These are phyloP conservation scores for Aureobasidium pullulans DNA, from an alignment of 2,329 filamentous ascomycete species.

Conservation along the genomic window DNA sequence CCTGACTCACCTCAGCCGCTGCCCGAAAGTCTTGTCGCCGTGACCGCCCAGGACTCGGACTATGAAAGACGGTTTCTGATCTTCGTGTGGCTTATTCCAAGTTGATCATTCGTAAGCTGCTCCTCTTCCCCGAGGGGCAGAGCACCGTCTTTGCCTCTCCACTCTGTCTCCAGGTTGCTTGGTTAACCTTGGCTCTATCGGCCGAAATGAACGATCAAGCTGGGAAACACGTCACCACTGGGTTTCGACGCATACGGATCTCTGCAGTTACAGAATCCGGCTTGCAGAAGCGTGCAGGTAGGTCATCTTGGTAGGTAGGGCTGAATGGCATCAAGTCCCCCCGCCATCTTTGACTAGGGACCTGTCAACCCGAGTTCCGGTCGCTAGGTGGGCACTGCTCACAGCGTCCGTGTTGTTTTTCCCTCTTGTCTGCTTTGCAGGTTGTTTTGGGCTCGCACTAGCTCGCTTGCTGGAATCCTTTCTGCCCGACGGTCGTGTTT, in stretches of 20 bases:
- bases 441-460: slow-evolving; percentile 7
- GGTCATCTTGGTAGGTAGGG: background rate
- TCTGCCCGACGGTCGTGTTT: slow-evolving; percentile 4
- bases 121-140: background rate
- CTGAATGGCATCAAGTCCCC: background rate
- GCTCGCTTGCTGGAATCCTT: background rate
- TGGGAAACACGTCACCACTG: background rate
- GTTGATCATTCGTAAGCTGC: slow-evolving; percentile 8
- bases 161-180: background rate
- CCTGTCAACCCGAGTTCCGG: slow-evolving; percentile 1
- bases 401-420: background rate
- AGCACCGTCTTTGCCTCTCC: background rate
- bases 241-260: background rate
- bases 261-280: background rate
- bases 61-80: background rate
- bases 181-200: background rate
- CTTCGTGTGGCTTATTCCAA: background rate
- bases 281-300: background rate
- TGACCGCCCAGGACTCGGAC: background rate
- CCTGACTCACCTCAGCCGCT: background rate
- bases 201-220: background rate
- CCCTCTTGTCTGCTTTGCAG: background rate
- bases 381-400: background rate
- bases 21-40: background rate
- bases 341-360: slow-evolving; percentile 1